Conservation (phyloP, 148 eudicot species). For the Suaeda aralocaspica region DNA sequence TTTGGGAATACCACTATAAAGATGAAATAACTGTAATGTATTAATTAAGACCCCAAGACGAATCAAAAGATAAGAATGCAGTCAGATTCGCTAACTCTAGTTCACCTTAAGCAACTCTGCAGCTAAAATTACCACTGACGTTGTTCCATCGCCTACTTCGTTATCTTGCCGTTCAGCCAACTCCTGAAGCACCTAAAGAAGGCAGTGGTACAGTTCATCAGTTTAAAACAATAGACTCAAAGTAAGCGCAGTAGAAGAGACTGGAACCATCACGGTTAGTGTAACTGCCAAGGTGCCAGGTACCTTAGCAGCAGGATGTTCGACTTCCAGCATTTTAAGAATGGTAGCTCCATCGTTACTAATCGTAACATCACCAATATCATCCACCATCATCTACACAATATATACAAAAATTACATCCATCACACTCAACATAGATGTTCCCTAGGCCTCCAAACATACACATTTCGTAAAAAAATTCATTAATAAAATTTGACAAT, state of each 20-base stretch:
- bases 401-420: not conserved
- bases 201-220: no score
- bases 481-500: no score
- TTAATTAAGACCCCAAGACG: no score
- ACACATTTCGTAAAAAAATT: no score
- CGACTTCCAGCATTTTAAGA: conserved; percentile 90
- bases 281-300: no score
- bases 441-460: no score
- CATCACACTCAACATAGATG: no score
- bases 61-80: no score
- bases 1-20: no score
- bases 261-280: no score
- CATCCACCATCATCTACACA: conserved; percentile 87
- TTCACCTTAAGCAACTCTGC: conserved; percentile 95
- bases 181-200: conserved; percentile 81
- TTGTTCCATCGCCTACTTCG: conserved; percentile 99
- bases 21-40: no score
- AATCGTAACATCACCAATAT: conserved; percentile 91
- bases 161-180: conserved; percentile 97
- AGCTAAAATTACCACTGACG: conserved; percentile 93
- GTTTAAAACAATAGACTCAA: not conserved
- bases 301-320: conserved; percentile 97
- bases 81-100: no score
- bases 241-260: not conserved
- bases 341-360: conserved; percentile 98